Evolutionary conservation across 352 stramenopile genomes (phyloP).

Genomic region (Pelagophyceae sp.): DNA sequence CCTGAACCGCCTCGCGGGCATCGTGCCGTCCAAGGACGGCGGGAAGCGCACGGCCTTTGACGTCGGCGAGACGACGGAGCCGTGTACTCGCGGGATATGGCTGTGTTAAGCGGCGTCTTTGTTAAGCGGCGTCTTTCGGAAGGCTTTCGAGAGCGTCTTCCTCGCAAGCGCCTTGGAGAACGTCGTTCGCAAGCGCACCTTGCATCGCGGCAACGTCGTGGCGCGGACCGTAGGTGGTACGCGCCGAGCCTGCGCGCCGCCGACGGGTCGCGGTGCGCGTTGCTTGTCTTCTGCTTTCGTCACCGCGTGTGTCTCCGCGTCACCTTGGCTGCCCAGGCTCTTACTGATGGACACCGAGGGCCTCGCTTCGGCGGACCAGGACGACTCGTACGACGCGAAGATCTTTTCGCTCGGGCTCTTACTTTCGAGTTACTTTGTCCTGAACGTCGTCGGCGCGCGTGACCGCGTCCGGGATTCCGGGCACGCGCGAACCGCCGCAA

Average conservation of each 20-base stretch:
- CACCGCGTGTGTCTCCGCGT: no score
- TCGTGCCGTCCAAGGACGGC: not conserved
- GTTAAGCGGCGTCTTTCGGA: no score
- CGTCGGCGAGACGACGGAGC: conserved; percentile 67
- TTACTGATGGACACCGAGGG: conserved; percentile 70
- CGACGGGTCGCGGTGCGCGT: not conserved
- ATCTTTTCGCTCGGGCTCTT: conserved; percentile 68
- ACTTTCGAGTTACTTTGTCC: conserved; percentile 66
- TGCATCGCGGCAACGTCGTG: no score
- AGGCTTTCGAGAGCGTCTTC: no score
- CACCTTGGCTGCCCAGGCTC: no score
- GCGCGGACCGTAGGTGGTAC: conserved; percentile 55
- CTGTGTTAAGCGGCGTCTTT: conserved; percentile 60
- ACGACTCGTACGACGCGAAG: conserved; percentile 72
- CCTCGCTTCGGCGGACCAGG: conserved; percentile 67
- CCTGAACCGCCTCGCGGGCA: conserved; percentile 45
- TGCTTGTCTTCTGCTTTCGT: no score
- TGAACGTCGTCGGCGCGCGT: conserved; percentile 73
- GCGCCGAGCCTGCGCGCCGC: conserved; percentile 12
- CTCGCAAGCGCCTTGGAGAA: no score
- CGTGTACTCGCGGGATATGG: conserved; percentile 69
- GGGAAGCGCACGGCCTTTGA: conserved; percentile 43
- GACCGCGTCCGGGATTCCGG: no score
- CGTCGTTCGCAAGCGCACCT: no score
- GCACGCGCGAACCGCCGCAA: no score